Base-by-base conservation (phyloP, 2,329 filamentous ascomycete species). In the Diaporthe australafricana region DNA sequence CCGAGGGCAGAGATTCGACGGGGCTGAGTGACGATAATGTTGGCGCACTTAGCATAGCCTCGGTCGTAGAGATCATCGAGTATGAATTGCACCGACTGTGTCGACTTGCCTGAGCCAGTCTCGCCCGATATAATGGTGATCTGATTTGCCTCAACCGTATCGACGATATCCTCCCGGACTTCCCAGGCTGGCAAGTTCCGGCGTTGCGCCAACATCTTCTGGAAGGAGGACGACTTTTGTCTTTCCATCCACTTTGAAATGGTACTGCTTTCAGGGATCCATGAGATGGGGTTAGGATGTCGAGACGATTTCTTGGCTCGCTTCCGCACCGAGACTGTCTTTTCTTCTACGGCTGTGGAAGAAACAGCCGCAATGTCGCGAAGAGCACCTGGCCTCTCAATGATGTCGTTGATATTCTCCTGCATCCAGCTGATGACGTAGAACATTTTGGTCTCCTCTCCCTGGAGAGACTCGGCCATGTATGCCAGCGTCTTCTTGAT, bases 41-140 rank as follows among this genome's bases (percentile, higher is more conserved):
- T 98, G 40, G 92, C 93, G 16, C 90, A 90, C 16, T 89, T 89
- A 2, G 96, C 96, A 11, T 97, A 86, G 9, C 92, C 90, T 56
- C 89, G 87, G 73, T 89, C 87, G 77, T 98, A 97, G 74, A 98
- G 85, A 77, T 98, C 94, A 77, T 99, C 96, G 1, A 99, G 87
- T 53, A 99, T 88, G 81, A 98, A 99, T 80, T 99, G 96, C 42
- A 98, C 94, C 2, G 94, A 96, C 81, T 99, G 96, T 0, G 96
- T 98, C 62, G 94, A 98, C 82, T 99, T 99, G 79, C 96, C 96
- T 22, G 94, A 98, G 68, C 96, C 96, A 5, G 96, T 99, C 83
- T 98, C 96, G 76, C 96, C 96, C 53, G 95, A 97, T 77, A 99
- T 96, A 77, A 99, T 98, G 0, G 94, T 98, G 65, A 99, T 95